Conservation (phyloP, 345 rosid species). For the Populus ilicifolia region DNA sequence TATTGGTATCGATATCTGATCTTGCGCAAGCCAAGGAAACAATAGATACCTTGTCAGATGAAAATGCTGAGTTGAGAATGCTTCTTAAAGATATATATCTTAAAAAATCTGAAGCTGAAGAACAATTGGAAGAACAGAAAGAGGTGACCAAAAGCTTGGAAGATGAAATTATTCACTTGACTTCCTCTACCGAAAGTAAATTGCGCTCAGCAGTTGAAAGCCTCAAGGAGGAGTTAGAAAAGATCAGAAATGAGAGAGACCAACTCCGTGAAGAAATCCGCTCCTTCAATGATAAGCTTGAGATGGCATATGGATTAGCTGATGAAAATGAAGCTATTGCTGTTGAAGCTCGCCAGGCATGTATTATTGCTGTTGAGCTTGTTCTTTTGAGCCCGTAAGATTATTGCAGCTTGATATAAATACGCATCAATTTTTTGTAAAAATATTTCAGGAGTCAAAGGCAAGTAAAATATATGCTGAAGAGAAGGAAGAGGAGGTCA, state of each 20-base stretch:
- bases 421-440: background rate
- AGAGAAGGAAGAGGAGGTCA: conserved; percentile 89
- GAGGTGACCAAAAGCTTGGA: conserved; percentile 68
- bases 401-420: background rate
- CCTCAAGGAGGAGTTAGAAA: conserved; percentile 50
- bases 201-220: conserved; percentile 40
- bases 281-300: conserved; percentile 59
- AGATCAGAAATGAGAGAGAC: conserved; percentile 49
- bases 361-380: conserved; percentile 1
- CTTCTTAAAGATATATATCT: conserved; percentile 60
- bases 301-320: conserved; percentile 60
- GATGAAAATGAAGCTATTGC: conserved; percentile 90
- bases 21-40: conserved; percentile 55
- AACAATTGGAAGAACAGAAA: conserved; percentile 62
- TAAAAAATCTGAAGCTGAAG: conserved; percentile 65
- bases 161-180: conserved; percentile 68
- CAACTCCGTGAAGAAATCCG: conserved; percentile 53
- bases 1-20: conserved; percentile 43
- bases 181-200: conserved; percentile 46
- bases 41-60: conserved; percentile 46
- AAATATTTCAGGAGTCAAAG: conserved; percentile 57
- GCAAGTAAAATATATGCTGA: conserved; percentile 70
- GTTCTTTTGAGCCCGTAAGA: background rate
- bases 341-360: conserved; percentile 77
- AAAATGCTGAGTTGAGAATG: conserved; percentile 66